A percentile compares a stretch with the other conserved stretches of the same genome.
These are phyloP conservation scores for Zygosaccharomyces rouxii DNA, from an alignment of 805 yeast genomes.

Conservation along the genomic window DNA sequence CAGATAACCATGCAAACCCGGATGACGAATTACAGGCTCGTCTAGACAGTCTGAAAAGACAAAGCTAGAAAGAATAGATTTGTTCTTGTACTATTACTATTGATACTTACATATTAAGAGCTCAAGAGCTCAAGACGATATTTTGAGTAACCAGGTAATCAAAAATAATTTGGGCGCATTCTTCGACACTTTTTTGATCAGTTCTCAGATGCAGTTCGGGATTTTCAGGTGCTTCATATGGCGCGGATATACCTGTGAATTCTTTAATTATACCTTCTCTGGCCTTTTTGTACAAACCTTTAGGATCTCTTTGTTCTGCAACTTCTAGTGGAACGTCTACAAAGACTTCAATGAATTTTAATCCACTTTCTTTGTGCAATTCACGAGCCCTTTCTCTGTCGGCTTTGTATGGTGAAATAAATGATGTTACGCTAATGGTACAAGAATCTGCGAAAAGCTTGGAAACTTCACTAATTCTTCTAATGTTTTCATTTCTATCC, in stretches of 20 bases:
- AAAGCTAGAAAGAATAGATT: slow-evolving; percentile 5
- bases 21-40: slow-evolving; percentile 90
- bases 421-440: slow-evolving; percentile 79
- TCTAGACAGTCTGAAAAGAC: slow-evolving; percentile 70
- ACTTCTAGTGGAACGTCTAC: slow-evolving; percentile 92
- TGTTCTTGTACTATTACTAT: slow-evolving; percentile 1
- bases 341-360: slow-evolving; percentile 86
- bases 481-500: slow-evolving; percentile 91
- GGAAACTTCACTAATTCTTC: slow-evolving; percentile 92
- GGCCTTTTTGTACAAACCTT: slow-evolving; percentile 94
- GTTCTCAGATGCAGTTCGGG: slow-evolving; percentile 83
- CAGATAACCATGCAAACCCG: slow-evolving; percentile 34
- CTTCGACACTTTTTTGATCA: slow-evolving; percentile 67
- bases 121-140: slow-evolving; percentile 18
- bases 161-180: slow-evolving; percentile 68
- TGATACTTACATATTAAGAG: slow-evolving; percentile 3
- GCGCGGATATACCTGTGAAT: slow-evolving; percentile 93
- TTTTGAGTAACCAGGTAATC: slow-evolving; percentile 58
- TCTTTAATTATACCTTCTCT: slow-evolving; percentile 91
- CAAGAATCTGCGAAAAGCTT: slow-evolving; percentile 94
- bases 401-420: slow-evolving; percentile 83
- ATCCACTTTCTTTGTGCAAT: slow-evolving; percentile 65
- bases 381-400: slow-evolving; percentile 86
- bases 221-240: slow-evolving; percentile 84
- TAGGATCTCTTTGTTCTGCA: slow-evolving; percentile 96